Evolutionary conservation across 2,329 filamentous ascomycete species (phyloP).

Genomic region (Trichophyton benhamiae): DNA sequence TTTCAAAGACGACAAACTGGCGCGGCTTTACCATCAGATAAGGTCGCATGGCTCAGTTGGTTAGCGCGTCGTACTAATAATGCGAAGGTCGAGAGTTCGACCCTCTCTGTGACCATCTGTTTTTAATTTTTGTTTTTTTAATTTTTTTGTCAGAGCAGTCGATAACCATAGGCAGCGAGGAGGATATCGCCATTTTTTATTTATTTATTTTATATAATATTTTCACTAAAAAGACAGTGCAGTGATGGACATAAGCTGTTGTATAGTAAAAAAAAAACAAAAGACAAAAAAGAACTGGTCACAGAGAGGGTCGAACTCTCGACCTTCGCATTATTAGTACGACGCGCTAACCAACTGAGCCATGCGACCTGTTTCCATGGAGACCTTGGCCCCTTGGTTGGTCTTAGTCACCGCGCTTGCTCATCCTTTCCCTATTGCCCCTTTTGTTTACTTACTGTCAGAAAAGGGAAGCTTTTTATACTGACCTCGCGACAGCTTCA

Average conservation of each 20-base stretch:
- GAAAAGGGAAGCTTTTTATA: too few species aligned
- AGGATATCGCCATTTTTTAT: too few species aligned
- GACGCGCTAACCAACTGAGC: conserved; percentile 5
- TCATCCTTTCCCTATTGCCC: background rate
- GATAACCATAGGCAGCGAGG: too few species aligned
- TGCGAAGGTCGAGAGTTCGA: conserved; percentile 11
- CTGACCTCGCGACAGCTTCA: too few species aligned
- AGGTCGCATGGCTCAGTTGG: conserved; percentile 1
- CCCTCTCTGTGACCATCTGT: conserved; percentile 9
- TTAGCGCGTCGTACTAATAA: conserved; percentile 5
- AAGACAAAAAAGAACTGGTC: background rate
- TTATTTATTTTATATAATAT: background rate
- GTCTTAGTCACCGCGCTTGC: background rate
- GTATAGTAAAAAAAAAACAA: background rate
- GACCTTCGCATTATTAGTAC: conserved; percentile 5
- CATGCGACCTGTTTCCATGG: background rate
- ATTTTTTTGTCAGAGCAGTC: too few species aligned
- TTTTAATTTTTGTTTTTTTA: background rate
- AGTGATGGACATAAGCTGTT: background rate
- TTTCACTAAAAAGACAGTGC: background rate
- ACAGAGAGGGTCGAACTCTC: conserved; percentile 5
- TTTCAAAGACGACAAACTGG: background rate
- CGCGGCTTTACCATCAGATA: background rate
- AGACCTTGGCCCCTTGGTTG: background rate
- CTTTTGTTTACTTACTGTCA: background rate